Evolutionary conservation across 148 eudicot species (phyloP).

Genomic region (Rhododendron mucronatum): DNA sequence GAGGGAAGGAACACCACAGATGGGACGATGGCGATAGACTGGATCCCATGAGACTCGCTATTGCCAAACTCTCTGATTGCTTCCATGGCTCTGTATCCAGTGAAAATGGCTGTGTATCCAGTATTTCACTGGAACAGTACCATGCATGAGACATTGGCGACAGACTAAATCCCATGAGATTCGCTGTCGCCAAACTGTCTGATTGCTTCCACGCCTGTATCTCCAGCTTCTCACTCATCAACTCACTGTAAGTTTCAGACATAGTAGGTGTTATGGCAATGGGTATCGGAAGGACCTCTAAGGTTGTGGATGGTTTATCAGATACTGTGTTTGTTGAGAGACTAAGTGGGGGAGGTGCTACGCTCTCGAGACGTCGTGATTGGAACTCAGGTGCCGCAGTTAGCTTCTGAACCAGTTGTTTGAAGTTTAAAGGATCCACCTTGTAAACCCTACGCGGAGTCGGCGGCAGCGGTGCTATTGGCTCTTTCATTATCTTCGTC

Average conservation of each 20-base stretch:
- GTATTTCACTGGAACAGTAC: too few relatives aligned
- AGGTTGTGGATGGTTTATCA: background rate
- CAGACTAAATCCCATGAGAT: too few relatives aligned
- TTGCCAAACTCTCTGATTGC: constrained; percentile 5
- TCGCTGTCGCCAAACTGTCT: too few relatives aligned
- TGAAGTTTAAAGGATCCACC: constrained; percentile 56
- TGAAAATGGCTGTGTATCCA: background rate
- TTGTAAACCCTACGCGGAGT: constrained; percentile 52
- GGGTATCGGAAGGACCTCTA: background rate
- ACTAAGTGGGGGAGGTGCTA: constrained; percentile 51
- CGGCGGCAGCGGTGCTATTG: constrained; percentile 29
- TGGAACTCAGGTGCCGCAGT: constrained; percentile 39
- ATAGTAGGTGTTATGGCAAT: background rate
- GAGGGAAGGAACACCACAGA: constrained; percentile 22
- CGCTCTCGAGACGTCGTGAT: constrained; percentile 18
- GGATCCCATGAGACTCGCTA: background rate
- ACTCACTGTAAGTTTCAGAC: background rate
- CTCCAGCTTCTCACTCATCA: background rate
- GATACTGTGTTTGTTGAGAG: background rate
- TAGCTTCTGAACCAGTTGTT: constrained; percentile 59
- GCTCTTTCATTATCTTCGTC: constrained; percentile 18
- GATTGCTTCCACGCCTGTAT: too few relatives aligned
- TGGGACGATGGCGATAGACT: background rate
- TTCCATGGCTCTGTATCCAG: background rate
- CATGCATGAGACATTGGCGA: too few relatives aligned